phyloP scores from a whole-genome alignment of 441 rosid species.

The Macaranga tanarius region DNA sequence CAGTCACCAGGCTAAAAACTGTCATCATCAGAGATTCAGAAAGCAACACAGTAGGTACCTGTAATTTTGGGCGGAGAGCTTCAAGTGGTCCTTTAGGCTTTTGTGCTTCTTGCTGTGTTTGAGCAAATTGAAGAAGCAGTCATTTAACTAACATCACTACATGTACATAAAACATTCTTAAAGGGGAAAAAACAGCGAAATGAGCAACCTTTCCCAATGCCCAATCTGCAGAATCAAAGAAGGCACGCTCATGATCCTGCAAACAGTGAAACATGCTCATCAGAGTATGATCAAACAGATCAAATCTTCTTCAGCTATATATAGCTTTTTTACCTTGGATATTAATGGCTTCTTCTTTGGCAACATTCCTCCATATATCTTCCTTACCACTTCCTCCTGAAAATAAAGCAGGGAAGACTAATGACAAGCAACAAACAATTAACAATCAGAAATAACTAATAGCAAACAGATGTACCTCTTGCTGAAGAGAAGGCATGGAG shows the following conservation, averaged over 20 bases:
- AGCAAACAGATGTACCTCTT: constrained; percentile 39
- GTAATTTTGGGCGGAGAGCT: constrained; percentile 95
- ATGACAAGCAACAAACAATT: not conserved
- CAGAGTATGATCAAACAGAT: not conserved
- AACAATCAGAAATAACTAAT: constrained; percentile 10
- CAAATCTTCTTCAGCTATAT: not conserved
- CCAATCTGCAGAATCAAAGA: constrained; percentile 99
- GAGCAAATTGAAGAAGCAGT: constrained; percentile 11
- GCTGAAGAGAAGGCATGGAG: constrained; percentile 40
- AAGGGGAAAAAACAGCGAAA: not conserved
- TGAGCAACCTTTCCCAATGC: constrained; percentile 83
- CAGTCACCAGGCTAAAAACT: not conserved
- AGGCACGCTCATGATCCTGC: constrained; percentile 96
- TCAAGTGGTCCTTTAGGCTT: constrained; percentile 96
- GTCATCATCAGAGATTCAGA: not conserved
- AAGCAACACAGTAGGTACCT: constrained; percentile 39
- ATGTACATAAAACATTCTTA: not conserved
- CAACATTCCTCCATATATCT: constrained; percentile 82
- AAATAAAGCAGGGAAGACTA: not conserved
- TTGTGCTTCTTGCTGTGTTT: constrained; percentile 88
- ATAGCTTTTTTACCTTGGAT: constrained; percentile 56
- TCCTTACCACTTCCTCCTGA: constrained; percentile 71
- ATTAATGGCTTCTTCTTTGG: constrained; percentile 93
- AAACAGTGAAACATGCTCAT: constrained; percentile 14
- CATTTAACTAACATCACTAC: not conserved